phyloP scores from a whole-genome alignment of 495 filamentous ascomycete genomes.

The Xylaria sp. region DNA sequence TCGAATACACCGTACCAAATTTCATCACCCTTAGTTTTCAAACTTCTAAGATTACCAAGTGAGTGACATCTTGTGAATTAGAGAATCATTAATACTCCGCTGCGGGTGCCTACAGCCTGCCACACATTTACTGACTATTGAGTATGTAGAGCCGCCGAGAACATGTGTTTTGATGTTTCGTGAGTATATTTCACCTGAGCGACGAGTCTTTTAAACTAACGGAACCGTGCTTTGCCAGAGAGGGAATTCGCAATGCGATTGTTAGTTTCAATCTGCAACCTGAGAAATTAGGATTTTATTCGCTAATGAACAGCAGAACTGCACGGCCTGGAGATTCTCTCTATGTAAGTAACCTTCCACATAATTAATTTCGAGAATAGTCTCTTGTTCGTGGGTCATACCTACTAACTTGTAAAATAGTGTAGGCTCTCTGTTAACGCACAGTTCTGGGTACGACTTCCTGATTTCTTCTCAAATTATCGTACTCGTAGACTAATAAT shows the following conservation, averaged over 20 bases:
- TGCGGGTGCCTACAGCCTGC: not conserved
- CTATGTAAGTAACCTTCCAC: conserved; percentile 53
- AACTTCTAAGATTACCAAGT: conserved; percentile 76
- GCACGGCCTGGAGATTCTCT: conserved; percentile 81
- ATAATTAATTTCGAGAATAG: not conserved
- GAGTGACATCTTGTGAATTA: conserved; percentile 10
- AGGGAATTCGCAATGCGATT: conserved; percentile 49
- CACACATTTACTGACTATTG: conserved; percentile 8
- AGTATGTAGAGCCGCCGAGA: conserved; percentile 61
- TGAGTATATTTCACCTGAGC: conserved; percentile 32
- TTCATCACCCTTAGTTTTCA: conserved; percentile 88
- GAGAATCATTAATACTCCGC: not conserved
- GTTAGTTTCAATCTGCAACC: conserved; percentile 10
- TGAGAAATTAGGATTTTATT: not conserved
- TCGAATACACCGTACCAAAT: conserved; percentile 96
- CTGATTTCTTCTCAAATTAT: not conserved
- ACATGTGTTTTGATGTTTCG: conserved; percentile 87
- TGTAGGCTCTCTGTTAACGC: conserved; percentile 87
- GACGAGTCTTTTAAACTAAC: not conserved
- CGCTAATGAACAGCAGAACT: conserved; percentile 30
- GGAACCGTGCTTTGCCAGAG: conserved; percentile 17
- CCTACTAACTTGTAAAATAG: conserved; percentile 15
- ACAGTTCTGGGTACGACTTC: conserved; percentile 74
- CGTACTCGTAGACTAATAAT: not conserved
- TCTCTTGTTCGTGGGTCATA: not conserved